Evolutionary conservation across 163 green algal genomes (phyloP), one percentile per base, ranked within the genome.

Genomic region (Volvox carteri): DNA sequence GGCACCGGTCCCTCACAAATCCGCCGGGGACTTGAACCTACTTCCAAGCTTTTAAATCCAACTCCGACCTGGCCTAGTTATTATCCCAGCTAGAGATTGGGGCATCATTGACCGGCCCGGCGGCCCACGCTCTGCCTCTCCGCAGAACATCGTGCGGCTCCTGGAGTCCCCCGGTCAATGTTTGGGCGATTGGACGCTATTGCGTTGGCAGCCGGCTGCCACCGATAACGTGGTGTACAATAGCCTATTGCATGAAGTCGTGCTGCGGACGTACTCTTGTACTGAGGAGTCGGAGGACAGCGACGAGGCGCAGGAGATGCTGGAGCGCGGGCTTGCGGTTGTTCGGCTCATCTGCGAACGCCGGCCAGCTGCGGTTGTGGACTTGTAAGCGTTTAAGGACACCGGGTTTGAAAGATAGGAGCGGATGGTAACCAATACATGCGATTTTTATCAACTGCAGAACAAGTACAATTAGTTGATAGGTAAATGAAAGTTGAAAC

Each of bases 111-210:
- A n/a, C n/a, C n/a, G n/a, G n/a, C n/a, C n/a, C n/a, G n/a, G n/a
- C n/a, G n/a, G n/a, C n/a, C n/a, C n/a, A n/a, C n/a, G n/a, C n/a
- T n/a, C n/a, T 4, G 14, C n/a, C 23, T 39, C 2, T 60, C 21
- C 21, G 73, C 73, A 81, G 73, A 81, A 58, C 35, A 21, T 78
- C 1, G 14, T 30, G 18, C 70, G 39, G 1, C n/a, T 81, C 2
- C 7, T 81, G 1, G 11, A 62, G 1, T 44, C 46, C 12, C 8
- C 75, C 16, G 12, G 35, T 75, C 65, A 42, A 5, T 11, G 21
- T 5, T 4, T 75, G 28, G 65, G 65, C 21, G 81, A 87, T 65
- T 87, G 81, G 81, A 87, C 81, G 21, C 33, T 87, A 23, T 35
- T 80, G 35, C 3, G 21, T 2, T 72, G 65, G 67, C 30, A 80